phyloP scores from a whole-genome alignment of 2,329 filamentous ascomycete species.

The Botrytis pseudocinerea region DNA sequence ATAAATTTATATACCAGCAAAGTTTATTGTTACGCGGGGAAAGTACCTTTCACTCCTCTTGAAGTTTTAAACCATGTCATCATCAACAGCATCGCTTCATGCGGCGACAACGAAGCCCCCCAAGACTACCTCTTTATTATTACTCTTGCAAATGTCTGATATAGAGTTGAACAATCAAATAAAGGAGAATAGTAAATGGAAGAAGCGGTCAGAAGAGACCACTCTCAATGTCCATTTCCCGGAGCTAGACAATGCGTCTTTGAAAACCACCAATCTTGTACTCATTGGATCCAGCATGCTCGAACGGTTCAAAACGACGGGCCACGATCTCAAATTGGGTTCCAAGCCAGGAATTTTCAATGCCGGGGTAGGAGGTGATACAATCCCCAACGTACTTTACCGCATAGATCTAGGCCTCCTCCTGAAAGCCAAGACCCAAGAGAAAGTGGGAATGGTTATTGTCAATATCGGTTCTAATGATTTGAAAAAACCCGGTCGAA shows the following conservation, averaged over 20 bases:
- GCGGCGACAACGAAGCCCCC: background rate
- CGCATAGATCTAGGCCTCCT: constrained; percentile 20
- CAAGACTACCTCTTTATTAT: background rate
- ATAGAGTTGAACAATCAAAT: constrained; percentile 4
- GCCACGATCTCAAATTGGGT: constrained; percentile 11
- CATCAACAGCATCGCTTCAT: background rate
- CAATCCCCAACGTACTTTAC: constrained; percentile 26
- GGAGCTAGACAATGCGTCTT: background rate
- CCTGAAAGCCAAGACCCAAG: background rate
- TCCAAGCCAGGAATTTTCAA: constrained; percentile 24
- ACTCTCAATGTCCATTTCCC: constrained; percentile 13
- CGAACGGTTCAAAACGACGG: constrained; percentile 24
- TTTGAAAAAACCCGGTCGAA: constrained; percentile 21
- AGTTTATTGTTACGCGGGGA: background rate
- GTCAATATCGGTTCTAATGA: constrained; percentile 26
- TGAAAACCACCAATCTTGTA: background rate
- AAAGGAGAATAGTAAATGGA: constrained; percentile 13
- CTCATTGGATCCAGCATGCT: constrained; percentile 27
- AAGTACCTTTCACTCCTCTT: background rate
- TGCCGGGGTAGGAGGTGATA: constrained; percentile 26
- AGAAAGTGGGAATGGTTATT: constrained; percentile 21
- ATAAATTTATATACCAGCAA: background rate
- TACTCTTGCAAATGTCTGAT: constrained; percentile 8
- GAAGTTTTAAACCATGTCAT: background rate
- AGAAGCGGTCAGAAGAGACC: constrained; percentile 18